Base-by-base conservation (phyloP, 2,329 filamentous ascomycete species). In the Rhytidhysteron rufulum region DNA sequence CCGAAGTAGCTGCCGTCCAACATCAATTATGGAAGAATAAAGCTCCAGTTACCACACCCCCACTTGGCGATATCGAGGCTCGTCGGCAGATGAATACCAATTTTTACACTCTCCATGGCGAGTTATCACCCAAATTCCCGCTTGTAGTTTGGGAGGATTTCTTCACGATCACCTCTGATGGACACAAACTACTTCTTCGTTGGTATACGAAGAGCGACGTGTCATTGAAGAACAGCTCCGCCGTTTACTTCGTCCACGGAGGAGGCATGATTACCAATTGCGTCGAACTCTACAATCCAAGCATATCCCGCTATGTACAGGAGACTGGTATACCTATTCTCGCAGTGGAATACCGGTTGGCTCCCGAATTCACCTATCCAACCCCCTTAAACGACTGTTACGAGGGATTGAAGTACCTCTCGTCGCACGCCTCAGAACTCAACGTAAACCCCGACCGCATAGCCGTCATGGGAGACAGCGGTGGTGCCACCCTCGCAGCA, bases 401-500 rank as follows among this genome's bases (percentile, higher is more conserved):
- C 47, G 55, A 58, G 17, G 57, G 47, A 2, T 50, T 73, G 16
- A 27, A 48, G 6, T 73, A 65, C 59, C 43, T 71, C 3, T 44
- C 54, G 39, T 39, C 57, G 30, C 54, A 72, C 41, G 61, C 65
- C 5, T 42, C 25, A 0, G 54, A 65, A 17, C 58, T 74, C n/a
- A 58, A 57, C 5, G 50, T 74, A 40, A 68, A 74, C 42, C 52
- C 54, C 1, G 45, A 47, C 2, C 58, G 64, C 9, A 59, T 75
- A 39, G 63, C 61, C 21, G 49, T 73, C 32, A 58, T 64, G 38
- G 71, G 70, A 9, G 66, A 68, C 37, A 69, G 65, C 19, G 70
- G 64, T 0, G 72, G 70, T 5, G 71, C 63, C 15, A 65, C 62
- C 5, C 51, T 73, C 3, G 68, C 66, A 0, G 65, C 69, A 2